Percentiles rank a stretch among this genome's conserved stretches.
Conservation (phyloP, 169 alveolate genomes). For the Cryptosporidium ryanae region DNA sequence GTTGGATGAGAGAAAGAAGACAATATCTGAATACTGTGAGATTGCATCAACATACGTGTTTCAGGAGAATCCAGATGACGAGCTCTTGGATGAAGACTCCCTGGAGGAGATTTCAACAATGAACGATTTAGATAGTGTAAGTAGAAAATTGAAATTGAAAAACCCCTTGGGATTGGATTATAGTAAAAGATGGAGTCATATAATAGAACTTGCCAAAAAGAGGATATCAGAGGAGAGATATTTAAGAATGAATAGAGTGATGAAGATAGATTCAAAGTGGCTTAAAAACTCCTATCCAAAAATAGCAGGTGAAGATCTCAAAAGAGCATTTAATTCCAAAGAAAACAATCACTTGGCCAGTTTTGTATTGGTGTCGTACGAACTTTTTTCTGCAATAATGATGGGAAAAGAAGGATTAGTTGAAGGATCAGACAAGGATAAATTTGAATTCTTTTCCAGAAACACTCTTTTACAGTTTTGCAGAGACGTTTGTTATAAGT, state of each 20-base stretch:
- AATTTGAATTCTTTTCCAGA: slow-evolving; percentile 34
- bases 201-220: slow-evolving; percentile 55
- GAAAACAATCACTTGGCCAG: slow-evolving; percentile 56
- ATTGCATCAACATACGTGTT: slow-evolving; percentile 43
- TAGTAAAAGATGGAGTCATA: slow-evolving; percentile 51
- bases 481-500: slow-evolving; percentile 71
- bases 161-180: slow-evolving; percentile 62
- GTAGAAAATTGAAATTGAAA: slow-evolving; percentile 34
- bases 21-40: slow-evolving; percentile 48
- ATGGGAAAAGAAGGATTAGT: slow-evolving; percentile 48
- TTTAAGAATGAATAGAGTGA: slow-evolving; percentile 58
- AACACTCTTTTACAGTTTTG: slow-evolving; percentile 44
- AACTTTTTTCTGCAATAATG: slow-evolving; percentile 56
- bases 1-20: neutral
- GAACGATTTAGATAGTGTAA: slow-evolving; percentile 40
- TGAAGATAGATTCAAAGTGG: slow-evolving; percentile 47
- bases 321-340: slow-evolving; percentile 62
- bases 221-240: slow-evolving; percentile 47
- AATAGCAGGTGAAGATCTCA: slow-evolving; percentile 40
- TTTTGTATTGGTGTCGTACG: slow-evolving; percentile 67
- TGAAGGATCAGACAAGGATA: slow-evolving; percentile 28
- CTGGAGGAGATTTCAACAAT: slow-evolving; percentile 23
- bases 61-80: slow-evolving; percentile 21
- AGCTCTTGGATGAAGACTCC: slow-evolving; percentile 32
- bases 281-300: slow-evolving; percentile 37